Conservation (phyloP, 1,139 yeast genomes). For the Kodamaea ohmeri region DNA sequence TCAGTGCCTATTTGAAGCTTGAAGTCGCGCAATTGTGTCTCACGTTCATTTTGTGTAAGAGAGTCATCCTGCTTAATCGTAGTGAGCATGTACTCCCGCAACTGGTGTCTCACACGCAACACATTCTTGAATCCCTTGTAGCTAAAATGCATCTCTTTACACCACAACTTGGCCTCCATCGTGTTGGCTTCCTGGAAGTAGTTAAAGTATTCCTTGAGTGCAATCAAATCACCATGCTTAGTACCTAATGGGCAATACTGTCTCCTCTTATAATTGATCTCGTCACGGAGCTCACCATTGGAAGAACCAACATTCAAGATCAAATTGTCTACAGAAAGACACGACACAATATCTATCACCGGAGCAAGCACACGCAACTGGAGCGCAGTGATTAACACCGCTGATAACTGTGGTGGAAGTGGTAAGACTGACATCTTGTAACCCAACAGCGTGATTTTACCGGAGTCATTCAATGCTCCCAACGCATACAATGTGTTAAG, state of each 20-base stretch:
- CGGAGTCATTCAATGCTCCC: conserved; percentile 74
- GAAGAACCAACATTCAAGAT: conserved; percentile 62
- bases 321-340: conserved; percentile 89
- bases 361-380: conserved; percentile 56
- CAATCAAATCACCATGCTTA: conserved; percentile 76
- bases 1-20: conserved; percentile 25
- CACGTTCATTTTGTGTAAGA: conserved; percentile 27
- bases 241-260: conserved; percentile 67
- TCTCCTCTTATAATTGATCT: conserved; percentile 60
- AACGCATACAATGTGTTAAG: conserved; percentile 73
- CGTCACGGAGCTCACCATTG: conserved; percentile 77
- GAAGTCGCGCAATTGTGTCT: conserved; percentile 26
- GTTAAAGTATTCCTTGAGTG: conserved; percentile 75
- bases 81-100: conserved; percentile 64
- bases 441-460: conserved; percentile 75
- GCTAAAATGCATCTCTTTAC: conserved; percentile 72
- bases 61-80: conserved; percentile 41
- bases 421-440: conserved; percentile 85
- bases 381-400: conserved; percentile 72
- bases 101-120: conserved; percentile 68
- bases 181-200: conserved; percentile 47
- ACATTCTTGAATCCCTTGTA: conserved; percentile 81
- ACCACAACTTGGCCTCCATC: conserved; percentile 69
- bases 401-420: conserved; percentile 87
- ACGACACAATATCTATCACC: conserved; percentile 86